Evolutionary conservation across 192 early-diverging fungal species (phyloP), one percentile per base, ranked within the genome.

Genomic region (Backusella macrospora): DNA sequence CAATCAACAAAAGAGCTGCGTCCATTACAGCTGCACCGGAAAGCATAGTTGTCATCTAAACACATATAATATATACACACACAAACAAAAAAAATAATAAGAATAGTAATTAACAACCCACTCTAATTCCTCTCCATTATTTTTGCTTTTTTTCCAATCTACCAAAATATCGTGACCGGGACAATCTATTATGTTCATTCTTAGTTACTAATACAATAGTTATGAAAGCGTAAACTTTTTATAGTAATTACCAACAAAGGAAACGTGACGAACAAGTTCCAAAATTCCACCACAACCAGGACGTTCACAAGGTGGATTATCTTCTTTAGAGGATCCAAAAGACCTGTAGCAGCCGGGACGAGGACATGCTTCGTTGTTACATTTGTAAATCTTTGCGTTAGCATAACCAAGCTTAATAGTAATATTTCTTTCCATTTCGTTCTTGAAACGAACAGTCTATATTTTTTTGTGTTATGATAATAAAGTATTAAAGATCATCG

Each of bases 341-440:
- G 98, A 99, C 79, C 85, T 86, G 81, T 98, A 99, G 85, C 97
- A 98, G 63, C 94, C 96, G 26, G 98, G 98, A 52, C 98, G 88
- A 64, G 96, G 95, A 87, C 98, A 99, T 40, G 87, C 92, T 55
- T 90, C 87, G 79, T 91, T 94, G 75, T 91, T 89, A 88, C 98
- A 99, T 86, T 99, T 98, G 90, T 96, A 99, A 62, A 99, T 96
- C 93, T 99, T 99, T 67, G 98, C 97, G 74, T 99, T 99, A 70
- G 98, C 97, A 77, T 99, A 99, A 63, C 98, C 98, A 45, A 99
- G 89, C 85, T 97, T 99, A 84, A 99, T 99, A 62, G 98, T 99
- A 89, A 98, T 99, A 85, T 99, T 99, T 78, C 96, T 90, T 86
- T 97, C 96, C 67, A 97, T 86, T 82, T 99, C 98, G 80, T 94